Evolutionary conservation across 164 flowering plant genomes (phyloP).

Genomic region (Liriodendron chinense): DNA sequence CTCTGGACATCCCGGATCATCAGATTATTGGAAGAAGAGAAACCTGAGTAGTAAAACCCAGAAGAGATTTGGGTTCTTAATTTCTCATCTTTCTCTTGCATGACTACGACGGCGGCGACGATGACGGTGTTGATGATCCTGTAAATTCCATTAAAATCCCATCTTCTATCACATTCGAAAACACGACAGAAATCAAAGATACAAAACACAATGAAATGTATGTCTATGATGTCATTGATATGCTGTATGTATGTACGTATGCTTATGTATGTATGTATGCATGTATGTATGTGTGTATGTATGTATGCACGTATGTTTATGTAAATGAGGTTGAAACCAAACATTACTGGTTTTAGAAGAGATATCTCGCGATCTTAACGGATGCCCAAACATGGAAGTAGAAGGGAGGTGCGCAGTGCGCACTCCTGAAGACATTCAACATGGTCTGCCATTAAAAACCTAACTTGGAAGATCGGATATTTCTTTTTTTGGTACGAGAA

Average conservation of each 20-base stretch:
- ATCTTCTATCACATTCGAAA: background rate
- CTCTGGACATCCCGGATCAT: background rate
- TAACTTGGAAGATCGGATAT: conserved; percentile 15
- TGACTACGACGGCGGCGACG: conserved; percentile 25
- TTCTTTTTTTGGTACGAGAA: background rate
- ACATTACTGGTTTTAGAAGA: conserved; percentile 14
- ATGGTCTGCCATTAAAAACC: conserved; percentile 28
- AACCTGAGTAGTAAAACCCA: conserved; percentile 40
- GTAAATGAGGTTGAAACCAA: background rate
- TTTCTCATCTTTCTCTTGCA: conserved; percentile 23
- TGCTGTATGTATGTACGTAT: background rate
- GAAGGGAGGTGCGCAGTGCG: conserved; percentile 5
- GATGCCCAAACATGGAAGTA: background rate
- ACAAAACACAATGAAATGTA: background rate
- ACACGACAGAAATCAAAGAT: background rate
- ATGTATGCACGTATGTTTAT: background rate
- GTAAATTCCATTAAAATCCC: background rate
- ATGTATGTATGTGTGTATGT: background rate
- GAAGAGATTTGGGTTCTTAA: conserved; percentile 27
- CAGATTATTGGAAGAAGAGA: conserved; percentile 20
- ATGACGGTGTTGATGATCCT: conserved; percentile 6
- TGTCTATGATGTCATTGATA: background rate
- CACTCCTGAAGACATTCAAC: conserved; percentile 17
- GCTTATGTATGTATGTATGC: background rate
- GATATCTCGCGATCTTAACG: conserved; percentile 7